Conservation (phyloP, 2,329 filamentous ascomycete species). For the Penicillium occitanis region DNA sequence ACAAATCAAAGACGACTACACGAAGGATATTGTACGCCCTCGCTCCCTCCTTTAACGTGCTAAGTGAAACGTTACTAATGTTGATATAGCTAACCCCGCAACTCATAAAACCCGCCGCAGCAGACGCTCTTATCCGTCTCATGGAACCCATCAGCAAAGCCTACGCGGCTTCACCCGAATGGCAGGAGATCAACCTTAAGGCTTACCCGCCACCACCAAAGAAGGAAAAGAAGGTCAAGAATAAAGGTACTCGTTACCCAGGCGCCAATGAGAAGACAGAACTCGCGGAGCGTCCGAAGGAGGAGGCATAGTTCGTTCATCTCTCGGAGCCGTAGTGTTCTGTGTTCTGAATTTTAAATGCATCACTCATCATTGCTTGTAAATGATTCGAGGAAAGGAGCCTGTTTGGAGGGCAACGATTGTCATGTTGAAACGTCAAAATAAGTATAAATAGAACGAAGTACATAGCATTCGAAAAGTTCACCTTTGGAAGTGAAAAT, state of each 20-base stretch:
- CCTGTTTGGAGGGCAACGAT: background rate
- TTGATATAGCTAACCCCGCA: slow-evolving; percentile 72
- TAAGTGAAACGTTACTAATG: background rate
- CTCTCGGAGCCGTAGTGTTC: background rate
- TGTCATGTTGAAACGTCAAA: background rate
- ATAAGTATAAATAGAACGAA: slow-evolving; percentile 1
- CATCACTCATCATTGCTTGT: background rate
- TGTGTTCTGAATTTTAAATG: background rate
- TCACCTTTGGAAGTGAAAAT: background rate
- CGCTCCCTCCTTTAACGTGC: background rate
- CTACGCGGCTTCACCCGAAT: slow-evolving; percentile 70
- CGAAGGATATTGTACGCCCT: slow-evolving; percentile 66
- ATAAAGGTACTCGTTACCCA: slow-evolving; percentile 68
- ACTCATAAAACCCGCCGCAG: slow-evolving; percentile 77
- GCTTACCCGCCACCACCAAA: slow-evolving; percentile 81
- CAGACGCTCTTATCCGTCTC: slow-evolving; percentile 69
- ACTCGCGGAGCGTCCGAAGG: background rate
- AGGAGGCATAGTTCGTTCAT: background rate
- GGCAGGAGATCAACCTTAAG: slow-evolving; percentile 72
- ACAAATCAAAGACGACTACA: slow-evolving; percentile 76
- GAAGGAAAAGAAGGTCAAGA: slow-evolving; percentile 72
- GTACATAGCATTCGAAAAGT: background rate
- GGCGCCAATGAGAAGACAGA: slow-evolving; percentile 1
- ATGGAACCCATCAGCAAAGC: slow-evolving; percentile 74
- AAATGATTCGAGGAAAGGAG: background rate